Conservation (phyloP, 805 yeast species). For the Myxozyma nipponensis region DNA sequence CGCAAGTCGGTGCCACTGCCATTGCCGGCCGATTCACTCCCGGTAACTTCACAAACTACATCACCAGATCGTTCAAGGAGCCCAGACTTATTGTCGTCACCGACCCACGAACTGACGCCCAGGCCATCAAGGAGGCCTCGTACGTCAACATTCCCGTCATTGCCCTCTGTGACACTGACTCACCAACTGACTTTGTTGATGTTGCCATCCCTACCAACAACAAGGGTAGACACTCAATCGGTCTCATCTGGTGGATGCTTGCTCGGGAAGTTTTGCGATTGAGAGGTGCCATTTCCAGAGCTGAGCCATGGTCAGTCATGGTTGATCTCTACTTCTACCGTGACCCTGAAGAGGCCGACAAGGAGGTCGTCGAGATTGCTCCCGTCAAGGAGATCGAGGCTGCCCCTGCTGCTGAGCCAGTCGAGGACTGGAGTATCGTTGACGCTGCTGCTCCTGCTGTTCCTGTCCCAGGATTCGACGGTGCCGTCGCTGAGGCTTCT, state of each 20-base stretch:
- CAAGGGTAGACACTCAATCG: constrained; percentile 99
- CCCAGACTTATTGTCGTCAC: constrained; percentile 99
- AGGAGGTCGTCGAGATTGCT: constrained; percentile 60
- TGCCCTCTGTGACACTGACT: constrained; percentile 97
- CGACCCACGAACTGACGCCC: constrained; percentile 99
- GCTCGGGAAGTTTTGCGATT: constrained; percentile 99
- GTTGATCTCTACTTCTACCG: constrained; percentile 99
- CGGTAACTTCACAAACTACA: constrained; percentile 99
- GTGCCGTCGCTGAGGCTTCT: constrained; percentile 33
- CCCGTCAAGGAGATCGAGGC: constrained; percentile 62
- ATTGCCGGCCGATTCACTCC: constrained; percentile 99
- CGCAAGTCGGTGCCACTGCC: constrained; percentile 99
- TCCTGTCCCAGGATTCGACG: constrained; percentile 62
- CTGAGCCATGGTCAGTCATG: constrained; percentile 98
- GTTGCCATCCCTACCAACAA: constrained; percentile 99
- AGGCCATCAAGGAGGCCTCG: constrained; percentile 99
- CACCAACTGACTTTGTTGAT: constrained; percentile 98
- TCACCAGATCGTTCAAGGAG: constrained; percentile 99
- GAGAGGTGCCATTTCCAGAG: constrained; percentile 95
- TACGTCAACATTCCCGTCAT: constrained; percentile 99
- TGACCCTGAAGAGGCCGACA: constrained; percentile 99
- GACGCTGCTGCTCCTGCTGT: constrained; percentile 40
- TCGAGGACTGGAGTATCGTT: constrained; percentile 51
- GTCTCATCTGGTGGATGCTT: constrained; percentile 99
- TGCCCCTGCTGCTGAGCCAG: constrained; percentile 60